Conservation (phyloP, 1,284 basidiomycete species). For the Melanopsichium pennsylvanicum region DNA sequence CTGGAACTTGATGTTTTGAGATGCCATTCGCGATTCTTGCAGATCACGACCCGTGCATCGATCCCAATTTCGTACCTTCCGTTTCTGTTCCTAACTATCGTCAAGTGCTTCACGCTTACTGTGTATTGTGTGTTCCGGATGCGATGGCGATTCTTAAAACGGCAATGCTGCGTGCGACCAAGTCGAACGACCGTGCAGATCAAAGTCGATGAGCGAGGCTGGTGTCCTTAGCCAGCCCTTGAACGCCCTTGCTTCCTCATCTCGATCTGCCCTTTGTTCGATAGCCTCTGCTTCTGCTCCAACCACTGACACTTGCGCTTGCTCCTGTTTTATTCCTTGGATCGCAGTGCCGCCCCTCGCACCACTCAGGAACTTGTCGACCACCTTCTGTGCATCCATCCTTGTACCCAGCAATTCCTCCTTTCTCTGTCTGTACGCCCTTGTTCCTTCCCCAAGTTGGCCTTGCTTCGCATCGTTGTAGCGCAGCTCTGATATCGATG, state of each 20-base stretch:
- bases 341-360: conserved; percentile 16
- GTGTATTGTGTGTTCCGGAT: too few relatives aligned
- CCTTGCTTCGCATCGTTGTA: conserved; percentile 30
- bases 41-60: too few relatives aligned
- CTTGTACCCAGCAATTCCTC: conserved; percentile 14
- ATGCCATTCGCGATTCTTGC: too few relatives aligned
- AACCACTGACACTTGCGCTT: not conserved
- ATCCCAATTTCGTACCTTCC: too few relatives aligned
- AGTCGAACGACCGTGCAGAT: conserved; percentile 1
- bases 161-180: too few relatives aligned
- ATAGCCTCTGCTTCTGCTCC: not conserved
- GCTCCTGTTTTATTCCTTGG: not conserved
- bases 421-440: conserved; percentile 14
- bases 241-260: not conserved
- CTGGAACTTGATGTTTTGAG: too few relatives aligned
- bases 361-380: conserved; percentile 13
- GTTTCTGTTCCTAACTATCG: too few relatives aligned
- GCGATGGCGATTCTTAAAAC: too few relatives aligned
- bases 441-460: conserved; percentile 2
- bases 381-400: not conserved
- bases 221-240: conserved; percentile 25
- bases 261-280: not conserved
- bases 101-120: too few relatives aligned
- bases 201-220: conserved; percentile 5
- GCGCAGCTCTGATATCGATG: not conserved